These are phyloP conservation scores for Bacterosira constricta DNA, from an alignment of 108 stramenopile species.

Conservation along the genomic window DNA sequence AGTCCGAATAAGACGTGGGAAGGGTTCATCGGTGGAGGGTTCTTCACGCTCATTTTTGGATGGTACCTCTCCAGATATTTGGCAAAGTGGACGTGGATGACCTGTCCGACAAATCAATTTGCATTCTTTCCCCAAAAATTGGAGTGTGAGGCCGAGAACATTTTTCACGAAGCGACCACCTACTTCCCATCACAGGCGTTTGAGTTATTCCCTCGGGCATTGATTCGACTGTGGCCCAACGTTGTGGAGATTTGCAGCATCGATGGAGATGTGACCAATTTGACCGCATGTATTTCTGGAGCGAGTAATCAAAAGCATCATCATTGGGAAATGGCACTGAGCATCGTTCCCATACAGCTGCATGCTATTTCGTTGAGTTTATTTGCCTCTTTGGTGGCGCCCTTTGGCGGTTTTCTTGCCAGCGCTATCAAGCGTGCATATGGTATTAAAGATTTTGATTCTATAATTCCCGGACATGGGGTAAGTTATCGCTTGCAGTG, in stretches of 20 bases:
- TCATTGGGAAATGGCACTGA: slow-evolving; percentile 76
- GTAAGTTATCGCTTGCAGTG: too few relatives aligned
- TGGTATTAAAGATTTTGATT: slow-evolving; percentile 93
- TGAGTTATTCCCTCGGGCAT: slow-evolving; percentile 67
- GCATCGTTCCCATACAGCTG: slow-evolving; percentile 83
- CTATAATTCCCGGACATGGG: slow-evolving; percentile 92
- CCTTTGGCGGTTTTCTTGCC: slow-evolving; percentile 97
- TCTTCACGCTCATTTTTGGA: slow-evolving; percentile 89
- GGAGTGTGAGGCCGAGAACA: slow-evolving; percentile 79
- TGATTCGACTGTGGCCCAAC: slow-evolving; percentile 59
- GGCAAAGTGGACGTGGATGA: slow-evolving; percentile 88
- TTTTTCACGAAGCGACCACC: slow-evolving; percentile 67
- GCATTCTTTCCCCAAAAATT: slow-evolving; percentile 65
- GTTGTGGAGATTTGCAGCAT: slow-evolving; percentile 70
- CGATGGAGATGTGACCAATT: slow-evolving; percentile 2
- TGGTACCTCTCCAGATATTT: slow-evolving; percentile 87
- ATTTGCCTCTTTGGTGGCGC: slow-evolving; percentile 89
- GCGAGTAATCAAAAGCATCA: slow-evolving; percentile 65
- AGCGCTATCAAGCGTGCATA: slow-evolving; percentile 93
- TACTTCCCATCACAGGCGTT: slow-evolving; percentile 80
- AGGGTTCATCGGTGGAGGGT: slow-evolving; percentile 89
- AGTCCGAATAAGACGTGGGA: slow-evolving; percentile 99
- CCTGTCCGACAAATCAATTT: slow-evolving; percentile 87
- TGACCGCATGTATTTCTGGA: slow-evolving; percentile 67
- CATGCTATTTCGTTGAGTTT: slow-evolving; percentile 79